Conservation (phyloP, 768 basidiomycete genomes). For the Phanerochaete carnosa region DNA sequence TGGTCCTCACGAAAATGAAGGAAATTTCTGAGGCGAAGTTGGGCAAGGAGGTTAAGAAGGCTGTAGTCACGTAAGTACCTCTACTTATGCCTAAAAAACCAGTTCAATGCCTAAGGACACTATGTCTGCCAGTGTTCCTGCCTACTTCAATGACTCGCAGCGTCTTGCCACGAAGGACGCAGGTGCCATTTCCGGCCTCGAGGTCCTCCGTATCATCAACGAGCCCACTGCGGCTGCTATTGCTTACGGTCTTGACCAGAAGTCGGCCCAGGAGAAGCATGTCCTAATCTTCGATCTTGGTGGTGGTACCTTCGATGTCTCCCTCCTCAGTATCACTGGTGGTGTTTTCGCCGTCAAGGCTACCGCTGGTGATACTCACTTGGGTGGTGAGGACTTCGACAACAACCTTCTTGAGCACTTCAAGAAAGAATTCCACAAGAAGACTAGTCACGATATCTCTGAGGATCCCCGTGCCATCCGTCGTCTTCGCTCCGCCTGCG, state of each 20-base stretch:
- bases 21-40: conserved; percentile 99
- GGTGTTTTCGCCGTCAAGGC: conserved; percentile 99
- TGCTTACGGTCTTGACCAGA: conserved; percentile 96
- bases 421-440: conserved; percentile 99
- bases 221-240: conserved; percentile 99
- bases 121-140: conserved; percentile 66
- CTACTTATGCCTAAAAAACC: conserved; percentile 4
- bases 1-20: conserved; percentile 99
- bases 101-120: not conserved
- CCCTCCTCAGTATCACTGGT: conserved; percentile 94
- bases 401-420: conserved; percentile 97
- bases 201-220: conserved; percentile 99
- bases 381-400: conserved; percentile 99
- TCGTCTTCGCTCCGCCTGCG: conserved; percentile 94
- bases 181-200: conserved; percentile 95
- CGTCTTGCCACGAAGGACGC: conserved; percentile 99
- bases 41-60: conserved; percentile 97
- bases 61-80: conserved; percentile 86
- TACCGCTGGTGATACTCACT: conserved; percentile 97
- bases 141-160: conserved; percentile 99
- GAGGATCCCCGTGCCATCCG: conserved; percentile 96
- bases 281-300: conserved; percentile 99
- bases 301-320: conserved; percentile 99
- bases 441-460: conserved; percentile 95
- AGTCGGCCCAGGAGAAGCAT: conserved; percentile 93